Conservation (phyloP, 306 rosid genomes). For the Dalbergia cochinchinensis region DNA sequence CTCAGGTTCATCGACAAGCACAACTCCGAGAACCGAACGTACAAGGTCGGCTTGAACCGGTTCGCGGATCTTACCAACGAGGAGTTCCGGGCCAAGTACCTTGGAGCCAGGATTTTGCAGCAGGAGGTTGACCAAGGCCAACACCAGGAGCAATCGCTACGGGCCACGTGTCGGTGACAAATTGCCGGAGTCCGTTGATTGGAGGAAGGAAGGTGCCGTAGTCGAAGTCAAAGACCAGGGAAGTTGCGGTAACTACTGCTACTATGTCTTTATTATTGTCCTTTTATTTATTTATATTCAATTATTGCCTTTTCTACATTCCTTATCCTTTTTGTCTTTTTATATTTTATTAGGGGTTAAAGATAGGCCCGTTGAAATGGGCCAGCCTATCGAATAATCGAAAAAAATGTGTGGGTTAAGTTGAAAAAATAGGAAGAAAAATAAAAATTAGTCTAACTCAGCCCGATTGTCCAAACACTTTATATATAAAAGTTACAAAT, state of each 20-base stretch:
- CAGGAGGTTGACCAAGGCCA: conserved; percentile 30
- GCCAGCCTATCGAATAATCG: too few relatives aligned
- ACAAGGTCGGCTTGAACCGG: conserved; percentile 77
- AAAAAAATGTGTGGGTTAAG: too few relatives aligned
- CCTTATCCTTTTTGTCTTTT: not conserved
- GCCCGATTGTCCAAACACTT: too few relatives aligned
- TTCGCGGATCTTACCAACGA: conserved; percentile 90
- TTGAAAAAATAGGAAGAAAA: too few relatives aligned
- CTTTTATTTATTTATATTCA: not conserved
- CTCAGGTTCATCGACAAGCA: conserved; percentile 77
- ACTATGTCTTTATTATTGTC: not conserved
- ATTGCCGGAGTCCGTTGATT: conserved; percentile 76
- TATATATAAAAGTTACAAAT: too few relatives aligned
- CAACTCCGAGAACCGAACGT: conserved; percentile 66
- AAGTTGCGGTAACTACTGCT: conserved; percentile 65
- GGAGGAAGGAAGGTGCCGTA: conserved; percentile 89
- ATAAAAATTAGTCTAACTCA: too few relatives aligned
- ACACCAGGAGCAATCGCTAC: conserved; percentile 61
- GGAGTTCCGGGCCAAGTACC: conserved; percentile 71
- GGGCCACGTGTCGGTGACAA: conserved; percentile 63
- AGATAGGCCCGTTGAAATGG: too few relatives aligned
- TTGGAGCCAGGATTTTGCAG: conserved; percentile 51
- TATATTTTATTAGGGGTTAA: too few relatives aligned
- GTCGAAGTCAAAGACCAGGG: conserved; percentile 74
- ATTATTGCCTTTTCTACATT: not conserved